Evolutionary conservation across 106 monocot species (phyloP).

Genomic region (Chionographis japonica): DNA sequence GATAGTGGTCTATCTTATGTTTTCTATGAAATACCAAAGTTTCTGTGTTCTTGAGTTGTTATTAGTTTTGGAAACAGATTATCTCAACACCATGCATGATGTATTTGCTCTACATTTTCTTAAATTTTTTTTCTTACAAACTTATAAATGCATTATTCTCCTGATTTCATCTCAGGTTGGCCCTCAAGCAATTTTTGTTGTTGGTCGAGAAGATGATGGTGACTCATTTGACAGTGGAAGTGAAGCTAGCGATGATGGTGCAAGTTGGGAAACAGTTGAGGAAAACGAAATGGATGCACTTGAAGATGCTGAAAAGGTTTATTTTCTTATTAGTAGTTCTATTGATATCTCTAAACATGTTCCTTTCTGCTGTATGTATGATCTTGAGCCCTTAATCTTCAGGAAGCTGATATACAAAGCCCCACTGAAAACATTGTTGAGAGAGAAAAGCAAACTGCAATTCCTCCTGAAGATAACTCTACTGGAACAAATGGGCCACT

Average conservation of each 20-base stretch:
- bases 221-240: conserved; percentile 68
- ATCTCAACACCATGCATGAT: no score
- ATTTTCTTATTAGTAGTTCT: not conserved
- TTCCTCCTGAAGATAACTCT: conserved; percentile 21
- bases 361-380: not conserved
- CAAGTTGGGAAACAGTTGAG: conserved; percentile 89
- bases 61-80: not conserved
- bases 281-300: conserved; percentile 54
- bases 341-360: not conserved
- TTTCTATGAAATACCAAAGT: no score
- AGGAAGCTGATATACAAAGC: conserved; percentile 44
- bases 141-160: no score
- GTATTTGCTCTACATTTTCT: no score
- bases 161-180: conserved; percentile 41
- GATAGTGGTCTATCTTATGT: not conserved
- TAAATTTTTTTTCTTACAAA: no score
- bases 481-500: conserved; percentile 32
- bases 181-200: conserved; percentile 90
- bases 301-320: conserved; percentile 47
- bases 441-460: conserved; percentile 11
- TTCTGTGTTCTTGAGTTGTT: not conserved
- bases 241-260: conserved; percentile 58
- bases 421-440: conserved; percentile 11
- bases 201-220: conserved; percentile 70
- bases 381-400: conserved; percentile 11